Base-by-base conservation (phyloP, 1,284 basidiomycete genomes). In the Malassezia cuniculi region DNA sequence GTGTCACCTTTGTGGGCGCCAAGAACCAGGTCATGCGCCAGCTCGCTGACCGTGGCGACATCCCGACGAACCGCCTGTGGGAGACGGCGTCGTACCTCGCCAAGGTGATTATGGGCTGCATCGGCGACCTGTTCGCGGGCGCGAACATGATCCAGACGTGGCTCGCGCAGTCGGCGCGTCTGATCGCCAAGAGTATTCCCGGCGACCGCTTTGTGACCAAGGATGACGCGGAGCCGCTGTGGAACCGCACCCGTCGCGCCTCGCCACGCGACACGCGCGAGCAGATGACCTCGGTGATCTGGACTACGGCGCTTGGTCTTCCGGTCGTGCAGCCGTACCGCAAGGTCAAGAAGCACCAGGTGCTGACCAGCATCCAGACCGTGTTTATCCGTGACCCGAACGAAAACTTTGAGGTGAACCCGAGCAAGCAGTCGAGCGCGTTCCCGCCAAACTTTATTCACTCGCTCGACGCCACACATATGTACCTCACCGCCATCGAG, bases 401-500 rank as follows among this genome's bases (percentile, higher is more conserved):
- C 52, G 69, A 75, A 0, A 79, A 80, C 10, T 73, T 80, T 22
- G 77, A 83, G 69, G 89, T 95, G 26, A 82, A 86, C 55, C 71
- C 84, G 0, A 59, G 73, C 47, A 93, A 93, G 69, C 90, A 99
- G 68, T 82, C 87, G 0, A 79, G 84, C 2, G 93, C 90, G 2
- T 97, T 99, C 78, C 90, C 90, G 9, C 93, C 90, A 27, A 99
- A 99, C 73, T 97, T 90, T 65, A 85, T 97, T 43, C 93, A 99
- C 69, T 86, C 82, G 58, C 74, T 97, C 34, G 93, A 99, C 68
- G 93, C 93, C 3, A 94, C 90, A 1, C 93, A 99, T 70, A 95
- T 99, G 89, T 81, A 95, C 75, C 71, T 95, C 52, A 95, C 89
- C 1, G 89, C 90, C n/a, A 73, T 93, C 27, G 81, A 85, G 59